Base-by-base conservation (phyloP, 805 yeast genomes). In the Cyberlindnera misumaiensis region DNA sequence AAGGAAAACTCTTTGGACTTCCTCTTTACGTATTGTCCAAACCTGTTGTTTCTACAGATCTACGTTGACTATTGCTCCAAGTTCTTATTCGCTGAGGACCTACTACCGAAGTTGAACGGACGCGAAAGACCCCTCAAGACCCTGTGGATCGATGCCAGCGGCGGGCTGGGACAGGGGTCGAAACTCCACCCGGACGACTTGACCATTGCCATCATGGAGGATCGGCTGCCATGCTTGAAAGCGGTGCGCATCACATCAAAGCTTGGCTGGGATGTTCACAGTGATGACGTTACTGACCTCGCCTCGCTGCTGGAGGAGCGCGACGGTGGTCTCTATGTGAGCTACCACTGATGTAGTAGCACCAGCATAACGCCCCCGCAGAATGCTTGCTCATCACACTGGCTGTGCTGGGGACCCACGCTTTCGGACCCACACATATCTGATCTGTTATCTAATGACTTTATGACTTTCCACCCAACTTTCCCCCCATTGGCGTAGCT, bases 181-280 rank as follows among this genome's bases (percentile, higher is more conserved):
- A 86, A 86, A 53, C 63, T 93, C 26, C 86, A 85, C 51, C 96
- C 97, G 0, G 83, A 86, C 49, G 97, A 90, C 58, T 65, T 93
- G 41, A 84, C 93, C 0, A 71, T 88, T 34, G 96, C 97, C 0
- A 62, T 89, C 15, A 70, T 76, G 54, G 96, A 89, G 43, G 80
- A 76, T 9, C 65, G 95, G 49, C 59, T 93, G 13, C 95, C 95
- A 0, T 47, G 65, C 29, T 65, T 93, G 54, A 69, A 70, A 44
- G 72, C 72, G 35, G 65, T 93, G 2, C 67, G 81, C 31, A 70
- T 88, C 31, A 80, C 93, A 16, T 74, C 82, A 13, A 79, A 80
- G 56, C 62, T 93, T 28, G 96, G 96, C 8, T 93, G 98, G 98
- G 77, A 82, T 52, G 72, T 80, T 37, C 64, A 67, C 18, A 68